phyloP scores from a whole-genome alignment of 2,329 filamentous ascomycete genomes.

The Hortaea sp. region DNA sequence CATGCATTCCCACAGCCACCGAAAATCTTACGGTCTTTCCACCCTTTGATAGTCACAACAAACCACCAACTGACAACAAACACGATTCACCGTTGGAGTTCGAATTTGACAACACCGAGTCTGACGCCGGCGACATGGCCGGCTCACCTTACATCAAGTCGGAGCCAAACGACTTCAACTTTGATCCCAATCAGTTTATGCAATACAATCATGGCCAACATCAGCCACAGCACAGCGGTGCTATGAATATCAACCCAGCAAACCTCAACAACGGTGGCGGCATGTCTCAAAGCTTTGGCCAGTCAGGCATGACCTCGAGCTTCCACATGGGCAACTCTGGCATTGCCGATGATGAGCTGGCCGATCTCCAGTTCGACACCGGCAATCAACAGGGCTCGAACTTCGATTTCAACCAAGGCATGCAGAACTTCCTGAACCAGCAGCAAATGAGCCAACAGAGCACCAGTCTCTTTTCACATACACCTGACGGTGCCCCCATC shows the following conservation, averaged over 20 bases:
- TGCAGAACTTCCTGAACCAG: conserved; percentile 40
- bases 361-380: conserved; percentile 51
- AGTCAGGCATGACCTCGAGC: conserved; percentile 53
- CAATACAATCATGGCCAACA: conserved; percentile 17
- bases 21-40: conserved; percentile 23
- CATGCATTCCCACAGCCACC: conserved; percentile 4
- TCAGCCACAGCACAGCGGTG: conserved; percentile 25
- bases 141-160: conserved; percentile 55
- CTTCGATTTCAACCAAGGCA: conserved; percentile 35
- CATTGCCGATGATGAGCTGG: conserved; percentile 80
- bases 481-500: conserved; percentile 82
- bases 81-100: conserved; percentile 27
- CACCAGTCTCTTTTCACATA: conserved; percentile 72
- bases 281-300: conserved; percentile 43
- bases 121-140: conserved; percentile 35
- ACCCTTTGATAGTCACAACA: conserved; percentile 17
- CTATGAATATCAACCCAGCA: conserved; percentile 66
- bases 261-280: conserved; percentile 59
- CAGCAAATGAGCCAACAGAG: conserved; percentile 50
- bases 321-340: conserved; percentile 70
- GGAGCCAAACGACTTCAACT: conserved; percentile 54
- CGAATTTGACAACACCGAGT: conserved; percentile 20
- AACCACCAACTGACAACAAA: conserved; percentile 11
- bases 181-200: conserved; percentile 34
- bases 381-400: conserved; percentile 21